Base-by-base conservation (phyloP, 2,329 filamentous ascomycete species). In the Ceratocystis destructans region DNA sequence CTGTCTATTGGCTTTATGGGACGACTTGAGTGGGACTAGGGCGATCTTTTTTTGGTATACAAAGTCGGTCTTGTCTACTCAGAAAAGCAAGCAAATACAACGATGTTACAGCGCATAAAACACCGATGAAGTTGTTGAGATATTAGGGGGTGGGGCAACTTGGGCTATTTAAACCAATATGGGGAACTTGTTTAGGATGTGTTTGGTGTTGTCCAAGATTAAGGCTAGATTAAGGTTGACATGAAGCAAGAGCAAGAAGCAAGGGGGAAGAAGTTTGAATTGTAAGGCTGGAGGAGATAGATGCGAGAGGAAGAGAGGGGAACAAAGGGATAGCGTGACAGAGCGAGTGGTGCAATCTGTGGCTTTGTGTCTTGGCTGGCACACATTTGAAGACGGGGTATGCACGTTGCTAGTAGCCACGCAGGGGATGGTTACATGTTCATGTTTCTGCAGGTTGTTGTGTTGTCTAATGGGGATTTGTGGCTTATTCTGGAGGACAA, bases 171-270 rank as follows among this genome's bases (percentile, higher is more conserved):
- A 5, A 3, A 41, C 37, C 37, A 15, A 41, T 41, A 41, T 41
- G 37, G 37, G 10, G 37, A 31, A 2, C 53, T 57, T 28, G 53
- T 57, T 57, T 57, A 57, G 15, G 53, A 57, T 57, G 22, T 57
- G 53, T 57, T 57, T 57, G 53, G 53, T 8, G 53, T 31, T 57
- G 53, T 33, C 31, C 22, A 57, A 57, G 53, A 15, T 57, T 57
- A 57, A 57, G 53, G 53, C 53, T 57, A 57, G 53, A 57, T 57
- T 57, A 57, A 57, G 53, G 53, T 57, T 57, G 53, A 25, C 53
- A 31, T 57, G 53, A 57, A 57, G 53, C 25, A 57, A 57, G 53
- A 57, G 12, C 53, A 57, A 7, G 53, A 57, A 17, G 53, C 53
- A 57, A 57, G 53, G 53, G 46, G 53, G 28, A 33, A 5, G 48